These are phyloP conservation scores for Russula earlei DNA, from an alignment of 768 basidiomycete genomes.

Conservation along the genomic window DNA sequence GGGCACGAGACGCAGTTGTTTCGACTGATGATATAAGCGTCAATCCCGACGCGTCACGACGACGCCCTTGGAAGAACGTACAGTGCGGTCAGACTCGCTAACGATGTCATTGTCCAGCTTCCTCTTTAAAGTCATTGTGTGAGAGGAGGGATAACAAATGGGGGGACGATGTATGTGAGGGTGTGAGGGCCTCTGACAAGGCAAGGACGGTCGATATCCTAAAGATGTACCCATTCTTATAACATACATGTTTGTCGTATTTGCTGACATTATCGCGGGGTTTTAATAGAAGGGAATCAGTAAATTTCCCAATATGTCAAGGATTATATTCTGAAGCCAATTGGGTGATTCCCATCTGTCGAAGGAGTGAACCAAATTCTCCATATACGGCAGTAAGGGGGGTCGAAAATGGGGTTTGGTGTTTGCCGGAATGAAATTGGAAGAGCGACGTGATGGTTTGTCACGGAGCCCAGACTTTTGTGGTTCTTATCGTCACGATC, in stretches of 20 bases:
- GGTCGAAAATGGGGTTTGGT: constrained; percentile 4
- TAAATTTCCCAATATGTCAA: constrained; percentile 3
- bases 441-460: constrained; percentile 2
- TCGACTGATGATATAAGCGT: constrained; percentile 28
- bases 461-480: constrained; percentile 9
- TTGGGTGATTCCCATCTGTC: constrained; percentile 18
- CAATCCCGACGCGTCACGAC: constrained; percentile 11
- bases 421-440: constrained; percentile 7
- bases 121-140: constrained; percentile 61
- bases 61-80: constrained; percentile 15
- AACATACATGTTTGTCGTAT: constrained; percentile 18
- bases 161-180: constrained; percentile 1
- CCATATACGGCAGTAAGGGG: not conserved
- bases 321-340: constrained; percentile 2
- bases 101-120: constrained; percentile 57
- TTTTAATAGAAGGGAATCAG: constrained; percentile 13
- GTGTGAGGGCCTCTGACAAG: constrained; percentile 21
- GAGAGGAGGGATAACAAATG: constrained; percentile 14
- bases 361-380: not conserved
- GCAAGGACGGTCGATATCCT: constrained; percentile 14
- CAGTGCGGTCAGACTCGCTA: constrained; percentile 36
- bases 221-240: constrained; percentile 19
- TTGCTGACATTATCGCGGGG: constrained; percentile 17
- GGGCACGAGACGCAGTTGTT: constrained; percentile 67
- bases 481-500: constrained; percentile 9